phyloP scores from a whole-genome alignment of 805 yeast species.

The Starmerella stigmatis region DNA sequence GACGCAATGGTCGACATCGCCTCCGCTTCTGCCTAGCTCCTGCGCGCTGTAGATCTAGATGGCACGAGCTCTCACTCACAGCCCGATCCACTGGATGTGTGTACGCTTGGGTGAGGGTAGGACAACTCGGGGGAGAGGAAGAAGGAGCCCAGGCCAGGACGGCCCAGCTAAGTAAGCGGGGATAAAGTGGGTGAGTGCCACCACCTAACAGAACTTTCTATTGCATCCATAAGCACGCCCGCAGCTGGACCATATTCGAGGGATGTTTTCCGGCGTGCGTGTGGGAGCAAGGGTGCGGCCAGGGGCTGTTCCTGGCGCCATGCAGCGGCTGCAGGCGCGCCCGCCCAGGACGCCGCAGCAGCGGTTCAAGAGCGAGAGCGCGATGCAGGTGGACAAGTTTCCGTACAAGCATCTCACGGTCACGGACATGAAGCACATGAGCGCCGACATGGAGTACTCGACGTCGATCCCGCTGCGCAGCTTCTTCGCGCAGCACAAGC shows the following conservation, averaged over 20 bases:
- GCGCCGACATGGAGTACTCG: conserved; percentile 23
- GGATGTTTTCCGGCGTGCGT: neutral
- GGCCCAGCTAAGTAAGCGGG: neutral
- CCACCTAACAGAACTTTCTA: conserved; percentile 7
- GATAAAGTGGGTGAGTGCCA: neutral
- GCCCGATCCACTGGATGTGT: too few relatives aligned
- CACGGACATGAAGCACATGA: conserved; percentile 22
- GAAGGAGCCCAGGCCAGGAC: too few relatives aligned
- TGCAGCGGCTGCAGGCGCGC: neutral
- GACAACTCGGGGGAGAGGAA: too few relatives aligned
- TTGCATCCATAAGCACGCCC: neutral
- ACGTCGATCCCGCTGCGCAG: conserved; percentile 31
- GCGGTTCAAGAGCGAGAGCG: conserved; percentile 14
- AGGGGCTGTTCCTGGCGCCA: neutral
- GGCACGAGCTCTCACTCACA: too few relatives aligned
- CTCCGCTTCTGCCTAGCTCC: too few relatives aligned
- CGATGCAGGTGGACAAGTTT: conserved; percentile 17
- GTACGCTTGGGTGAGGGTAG: too few relatives aligned
- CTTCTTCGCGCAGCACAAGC: conserved; percentile 39
- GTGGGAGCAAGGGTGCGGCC: neutral
- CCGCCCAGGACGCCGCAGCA: neutral
- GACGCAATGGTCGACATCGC: conserved; percentile 19
- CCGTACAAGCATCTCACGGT: conserved; percentile 21
- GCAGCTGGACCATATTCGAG: too few relatives aligned
- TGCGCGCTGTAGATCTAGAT: too few relatives aligned